Evolutionary conservation across 2,329 filamentous ascomycete genomes (phyloP).

Genomic region (Lasiodiplodia citricola): DNA sequence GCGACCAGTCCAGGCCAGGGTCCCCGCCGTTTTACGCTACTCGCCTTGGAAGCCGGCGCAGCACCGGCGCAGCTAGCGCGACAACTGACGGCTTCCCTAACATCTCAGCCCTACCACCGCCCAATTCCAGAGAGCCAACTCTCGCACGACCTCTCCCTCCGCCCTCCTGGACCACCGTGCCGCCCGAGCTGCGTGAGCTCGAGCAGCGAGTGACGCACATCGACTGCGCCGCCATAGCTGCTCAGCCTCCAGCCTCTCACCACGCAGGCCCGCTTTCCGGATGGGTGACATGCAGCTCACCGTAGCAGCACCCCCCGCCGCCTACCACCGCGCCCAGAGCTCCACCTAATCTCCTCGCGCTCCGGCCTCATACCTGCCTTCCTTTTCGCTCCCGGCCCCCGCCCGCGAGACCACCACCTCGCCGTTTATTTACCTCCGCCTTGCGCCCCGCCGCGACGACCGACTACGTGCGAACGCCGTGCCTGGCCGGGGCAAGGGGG

Average conservation of each 20-base stretch:
- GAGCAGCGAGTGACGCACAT: slow-evolving; percentile 5
- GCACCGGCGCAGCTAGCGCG: slow-evolving; percentile 20
- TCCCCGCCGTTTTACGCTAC: slow-evolving; percentile 16
- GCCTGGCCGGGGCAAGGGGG: background rate
- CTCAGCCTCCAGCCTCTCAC: slow-evolving; percentile 19
- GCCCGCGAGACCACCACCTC: background rate
- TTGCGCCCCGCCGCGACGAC: background rate
- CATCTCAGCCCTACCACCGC: slow-evolving; percentile 26
- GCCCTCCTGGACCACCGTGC: slow-evolving; percentile 9
- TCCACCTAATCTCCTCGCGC: background rate
- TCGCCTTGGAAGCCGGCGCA: slow-evolving; percentile 19
- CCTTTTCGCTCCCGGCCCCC: background rate
- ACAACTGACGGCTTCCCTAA: slow-evolving; percentile 21
- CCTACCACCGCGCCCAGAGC: slow-evolving; percentile 10
- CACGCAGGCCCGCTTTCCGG: slow-evolving; percentile 23
- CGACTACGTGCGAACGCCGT: background rate
- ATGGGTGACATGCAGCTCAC: slow-evolving; percentile 27
- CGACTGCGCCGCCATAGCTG: background rate
- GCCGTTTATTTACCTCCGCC: slow-evolving; percentile 3
- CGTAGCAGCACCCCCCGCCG: slow-evolving; percentile 19
- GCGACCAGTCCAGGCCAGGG: background rate
- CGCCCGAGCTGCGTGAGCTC: slow-evolving; percentile 15
- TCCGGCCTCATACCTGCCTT: background rate
- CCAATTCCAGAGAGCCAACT: slow-evolving; percentile 16
- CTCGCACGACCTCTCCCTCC: slow-evolving; percentile 1